These are phyloP conservation scores for Pisolithus marmoratus DNA, from an alignment of 768 basidiomycete genomes.

Conservation along the genomic window DNA sequence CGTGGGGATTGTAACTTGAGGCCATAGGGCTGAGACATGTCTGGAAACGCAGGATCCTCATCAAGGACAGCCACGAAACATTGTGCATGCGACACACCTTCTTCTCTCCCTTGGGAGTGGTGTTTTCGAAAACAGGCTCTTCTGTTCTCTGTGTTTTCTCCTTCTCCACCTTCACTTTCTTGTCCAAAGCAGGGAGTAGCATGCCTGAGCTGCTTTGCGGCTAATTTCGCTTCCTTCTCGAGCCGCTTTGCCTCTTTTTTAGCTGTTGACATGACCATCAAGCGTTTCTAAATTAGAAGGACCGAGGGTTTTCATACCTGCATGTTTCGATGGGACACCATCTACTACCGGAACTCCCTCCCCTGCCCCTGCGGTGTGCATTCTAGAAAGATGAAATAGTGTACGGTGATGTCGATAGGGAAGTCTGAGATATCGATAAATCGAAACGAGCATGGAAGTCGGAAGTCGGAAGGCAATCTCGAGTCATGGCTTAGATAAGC, in stretches of 20 bases:
- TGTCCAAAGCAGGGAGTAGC: conserved; percentile 43
- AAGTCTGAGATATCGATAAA: no score
- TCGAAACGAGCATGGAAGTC: no score
- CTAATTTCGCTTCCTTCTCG: conserved; percentile 74
- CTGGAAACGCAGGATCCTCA: conserved; percentile 34
- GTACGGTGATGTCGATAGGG: no score
- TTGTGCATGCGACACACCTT: conserved; percentile 48
- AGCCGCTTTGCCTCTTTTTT: conserved; percentile 84
- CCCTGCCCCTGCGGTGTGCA: no score
- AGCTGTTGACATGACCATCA: conserved; percentile 32
- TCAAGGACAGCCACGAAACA: not conserved
- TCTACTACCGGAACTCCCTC: conserved; percentile 1
- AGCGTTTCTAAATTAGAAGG: not conserved
- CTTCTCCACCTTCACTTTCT: conserved; percentile 73
- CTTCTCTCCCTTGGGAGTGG: conserved; percentile 86
- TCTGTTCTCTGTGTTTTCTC: conserved; percentile 68
- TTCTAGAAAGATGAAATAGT: no score
- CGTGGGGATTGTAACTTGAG: conserved; percentile 90
- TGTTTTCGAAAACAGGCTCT: conserved; percentile 77
- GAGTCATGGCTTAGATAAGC: no score
- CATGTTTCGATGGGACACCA: conserved; percentile 32
- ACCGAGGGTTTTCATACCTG: conserved; percentile 25
- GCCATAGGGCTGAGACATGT: conserved; percentile 85
- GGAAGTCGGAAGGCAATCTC: no score
- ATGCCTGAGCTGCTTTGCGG: conserved; percentile 52